A percentile compares a stretch with the other conserved stretches of the same genome.
These are phyloP conservation scores for Potentilla sterilis DNA, from an alignment of 306 rosid species.

Conservation along the genomic window DNA sequence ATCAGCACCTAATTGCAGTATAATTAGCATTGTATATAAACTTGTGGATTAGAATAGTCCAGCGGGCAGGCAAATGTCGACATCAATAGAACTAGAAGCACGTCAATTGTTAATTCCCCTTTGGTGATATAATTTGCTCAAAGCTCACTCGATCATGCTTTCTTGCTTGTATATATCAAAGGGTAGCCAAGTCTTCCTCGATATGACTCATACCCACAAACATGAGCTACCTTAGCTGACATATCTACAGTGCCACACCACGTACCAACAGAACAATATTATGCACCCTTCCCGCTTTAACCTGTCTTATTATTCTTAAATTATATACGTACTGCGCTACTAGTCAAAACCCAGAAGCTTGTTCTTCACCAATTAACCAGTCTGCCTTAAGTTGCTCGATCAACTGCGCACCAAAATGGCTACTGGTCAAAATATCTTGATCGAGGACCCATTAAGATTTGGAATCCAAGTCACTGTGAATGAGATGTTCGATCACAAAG, in stretches of 20 bases:
- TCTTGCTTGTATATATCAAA: background rate
- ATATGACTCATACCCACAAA: background rate
- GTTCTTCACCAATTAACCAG: background rate
- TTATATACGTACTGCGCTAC: too few relatives aligned
- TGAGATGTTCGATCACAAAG: conserved; percentile 7
- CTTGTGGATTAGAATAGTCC: background rate
- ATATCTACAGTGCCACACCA: background rate
- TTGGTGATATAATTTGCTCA: background rate
- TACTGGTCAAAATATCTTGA: background rate
- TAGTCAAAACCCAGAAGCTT: background rate
- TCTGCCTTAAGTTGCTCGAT: too few relatives aligned
- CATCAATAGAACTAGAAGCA: background rate
- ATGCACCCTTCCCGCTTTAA: background rate
- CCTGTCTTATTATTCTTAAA: too few relatives aligned
- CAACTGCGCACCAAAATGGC: background rate
- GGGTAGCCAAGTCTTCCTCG: background rate
- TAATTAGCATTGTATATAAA: background rate
- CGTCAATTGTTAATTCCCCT: background rate
- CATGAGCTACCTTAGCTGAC: background rate
- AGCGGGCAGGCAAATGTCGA: background rate
- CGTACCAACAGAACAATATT: background rate
- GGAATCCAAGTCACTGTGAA: conserved; percentile 9
- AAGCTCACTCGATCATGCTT: background rate
- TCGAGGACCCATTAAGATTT: background rate
- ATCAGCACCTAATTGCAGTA: background rate